Evolutionary conservation across 192 early-diverging fungal genomes (phyloP), one percentile per base, ranked within the genome.

Genomic region (Linderina pennispora): DNA sequence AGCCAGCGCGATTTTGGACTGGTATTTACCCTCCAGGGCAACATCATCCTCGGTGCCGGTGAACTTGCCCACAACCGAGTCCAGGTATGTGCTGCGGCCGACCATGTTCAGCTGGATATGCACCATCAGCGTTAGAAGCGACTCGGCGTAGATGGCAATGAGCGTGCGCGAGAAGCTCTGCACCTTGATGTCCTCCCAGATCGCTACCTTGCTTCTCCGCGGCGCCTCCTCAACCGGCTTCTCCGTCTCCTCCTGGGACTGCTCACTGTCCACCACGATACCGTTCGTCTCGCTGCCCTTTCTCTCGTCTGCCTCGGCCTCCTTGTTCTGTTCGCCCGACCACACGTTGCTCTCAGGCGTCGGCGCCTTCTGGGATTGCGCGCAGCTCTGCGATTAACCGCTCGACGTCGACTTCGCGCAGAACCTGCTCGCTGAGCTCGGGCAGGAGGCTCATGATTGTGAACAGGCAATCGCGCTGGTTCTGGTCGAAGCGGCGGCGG

Each of bases 161-260:
- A 95, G 53, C 19, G 89, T 89, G 20, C 93, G 80, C 11, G 88
- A 86, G 70, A 98, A 93, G 73, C 88, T 89, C 55, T 80, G 74
- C 13, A 88, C 43, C 71, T 98, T 98, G 48, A 98, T 77, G 39
- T 92, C 85, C 35, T 89, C 81, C 92, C 92, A 98, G 64, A 92
- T 60, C 34, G 85, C 77, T 15, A 81, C 62, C 50, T 87, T 88
- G 19, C 76, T 55, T 35, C 78, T 74, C 38, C 61, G 75, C 4
- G 43, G 31, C 14, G 36, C 43, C 19, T 46, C 48, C 2, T 36
- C 41, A 18, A 19, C 4, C 0, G n/a, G 26, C 21, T 24, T 4
- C 3, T 4, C 3, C 36, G 43, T 43, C 25, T 32, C 37, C 2
- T 42, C 37, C 11, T 35, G 23, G 4, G 28, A 18, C 1, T 23